Evolutionary conservation across 352 stramenopile species (phyloP).

Genomic region (Pythium guiyangense): DNA sequence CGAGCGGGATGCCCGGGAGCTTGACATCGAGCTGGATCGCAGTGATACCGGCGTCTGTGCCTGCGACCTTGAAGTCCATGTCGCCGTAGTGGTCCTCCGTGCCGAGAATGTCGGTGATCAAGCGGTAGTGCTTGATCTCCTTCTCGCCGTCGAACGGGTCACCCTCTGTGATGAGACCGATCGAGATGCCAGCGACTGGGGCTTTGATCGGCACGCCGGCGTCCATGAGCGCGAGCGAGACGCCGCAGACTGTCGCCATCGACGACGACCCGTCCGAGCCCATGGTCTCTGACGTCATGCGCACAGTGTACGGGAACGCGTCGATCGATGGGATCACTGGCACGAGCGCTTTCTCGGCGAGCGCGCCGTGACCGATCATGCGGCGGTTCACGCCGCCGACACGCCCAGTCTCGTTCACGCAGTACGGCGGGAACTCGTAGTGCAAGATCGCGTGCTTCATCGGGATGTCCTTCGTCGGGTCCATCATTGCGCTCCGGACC

Average conservation of each 20-base stretch:
- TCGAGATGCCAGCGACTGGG: constrained; percentile 94
- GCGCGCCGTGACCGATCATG: constrained; percentile 96
- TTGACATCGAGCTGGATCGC: constrained; percentile 97
- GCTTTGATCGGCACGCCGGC: constrained; percentile 93
- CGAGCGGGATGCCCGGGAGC: constrained; percentile 81
- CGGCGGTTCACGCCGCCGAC: constrained; percentile 83
- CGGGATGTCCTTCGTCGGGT: constrained; percentile 32
- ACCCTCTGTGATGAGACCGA: constrained; percentile 84
- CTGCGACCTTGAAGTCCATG: constrained; percentile 99
- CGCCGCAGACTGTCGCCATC: constrained; percentile 97
- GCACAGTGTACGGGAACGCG: constrained; percentile 96
- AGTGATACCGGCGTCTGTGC: constrained; percentile 89
- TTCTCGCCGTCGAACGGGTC: constrained; percentile 65
- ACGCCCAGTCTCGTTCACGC: constrained; percentile 93
- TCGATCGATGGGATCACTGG: constrained; percentile 88
- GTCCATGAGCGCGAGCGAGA: constrained; percentile 96
- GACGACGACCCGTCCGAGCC: constrained; percentile 93
- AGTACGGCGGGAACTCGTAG: constrained; percentile 98
- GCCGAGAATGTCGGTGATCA: constrained; percentile 97
- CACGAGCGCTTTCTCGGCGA: constrained; percentile 95
- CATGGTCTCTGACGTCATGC: constrained; percentile 96
- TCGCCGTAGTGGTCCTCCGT: constrained; percentile 97
- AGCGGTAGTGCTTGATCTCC: constrained; percentile 75
- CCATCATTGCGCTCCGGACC: constrained; percentile 52
- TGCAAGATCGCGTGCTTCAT: constrained; percentile 93